Conservation (phyloP, 495 filamentous ascomycete genomes). For the Thozetella sp. region DNA sequence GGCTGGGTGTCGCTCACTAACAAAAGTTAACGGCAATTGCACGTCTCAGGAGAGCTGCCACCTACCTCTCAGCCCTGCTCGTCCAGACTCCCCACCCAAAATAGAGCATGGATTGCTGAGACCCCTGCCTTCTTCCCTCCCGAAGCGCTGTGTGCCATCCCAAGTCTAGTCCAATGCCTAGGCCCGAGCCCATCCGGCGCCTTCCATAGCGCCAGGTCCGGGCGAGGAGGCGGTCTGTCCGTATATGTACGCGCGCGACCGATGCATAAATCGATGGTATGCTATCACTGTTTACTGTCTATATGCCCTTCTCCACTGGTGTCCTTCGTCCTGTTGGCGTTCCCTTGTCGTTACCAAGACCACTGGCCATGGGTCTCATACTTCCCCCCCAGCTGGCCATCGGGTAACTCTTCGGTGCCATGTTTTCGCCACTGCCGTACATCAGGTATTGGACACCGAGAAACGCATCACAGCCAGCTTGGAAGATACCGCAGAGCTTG, state of each 20-base stretch:
- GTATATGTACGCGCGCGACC: neutral
- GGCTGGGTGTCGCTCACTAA: conserved; percentile 18
- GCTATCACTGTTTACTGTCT: conserved; percentile 4
- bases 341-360: conserved; percentile 23
- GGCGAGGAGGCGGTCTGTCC: too few species aligned
- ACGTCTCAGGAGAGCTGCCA: conserved; percentile 10
- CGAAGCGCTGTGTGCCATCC: neutral
- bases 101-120: too few species aligned
- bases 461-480: conserved; percentile 81
- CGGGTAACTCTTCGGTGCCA: conserved; percentile 19
- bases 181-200: too few species aligned
- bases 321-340: conserved; percentile 36
- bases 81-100: neutral
- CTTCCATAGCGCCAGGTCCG: too few species aligned
- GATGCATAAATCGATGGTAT: conserved; percentile 1
- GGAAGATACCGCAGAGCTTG: conserved; percentile 90
- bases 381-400: conserved; percentile 12
- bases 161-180: too few species aligned
- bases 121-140: too few species aligned
- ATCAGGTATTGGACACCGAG: conserved; percentile 85
- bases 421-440: conserved; percentile 63
- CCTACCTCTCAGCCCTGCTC: conserved; percentile 8
- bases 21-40: conserved; percentile 14
- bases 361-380: conserved; percentile 7
- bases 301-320: conserved; percentile 34